Conservation (phyloP, 257 asterid genomes). For the Solanum clarkiae region DNA sequence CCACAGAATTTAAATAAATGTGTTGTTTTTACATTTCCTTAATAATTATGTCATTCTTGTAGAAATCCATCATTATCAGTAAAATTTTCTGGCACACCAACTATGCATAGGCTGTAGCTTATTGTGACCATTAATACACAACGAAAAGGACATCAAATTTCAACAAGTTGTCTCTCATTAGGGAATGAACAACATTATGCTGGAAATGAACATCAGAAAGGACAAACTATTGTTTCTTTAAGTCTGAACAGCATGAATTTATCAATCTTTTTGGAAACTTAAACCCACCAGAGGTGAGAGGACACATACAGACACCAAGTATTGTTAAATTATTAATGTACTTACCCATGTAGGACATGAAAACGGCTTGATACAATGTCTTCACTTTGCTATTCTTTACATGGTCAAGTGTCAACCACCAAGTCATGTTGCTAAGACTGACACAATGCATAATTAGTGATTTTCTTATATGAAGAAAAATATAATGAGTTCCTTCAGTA, state of each 20-base stretch:
- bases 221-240: neutral
- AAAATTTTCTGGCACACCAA: neutral
- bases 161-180: neutral
- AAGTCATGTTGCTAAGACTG: too few species aligned
- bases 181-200: neutral
- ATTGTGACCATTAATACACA: neutral
- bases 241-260: neutral
- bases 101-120: neutral
- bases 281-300: neutral
- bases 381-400: too few species aligned
- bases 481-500: too few species aligned
- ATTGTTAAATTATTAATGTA: neutral
- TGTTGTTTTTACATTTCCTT: neutral
- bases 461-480: too few species aligned
- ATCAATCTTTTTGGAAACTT: neutral
- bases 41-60: neutral
- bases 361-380: too few species aligned
- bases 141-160: neutral
- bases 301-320: neutral
- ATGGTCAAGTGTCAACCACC: too few species aligned
- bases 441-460: too few species aligned
- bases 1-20: neutral
- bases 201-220: neutral
- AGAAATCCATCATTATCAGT: neutral
- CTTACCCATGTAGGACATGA: too few species aligned